Evolutionary conservation across 2,329 filamentous ascomycete species (phyloP), one percentile per base, ranked within the genome.

Genomic region (Kalmusia sp.): DNA sequence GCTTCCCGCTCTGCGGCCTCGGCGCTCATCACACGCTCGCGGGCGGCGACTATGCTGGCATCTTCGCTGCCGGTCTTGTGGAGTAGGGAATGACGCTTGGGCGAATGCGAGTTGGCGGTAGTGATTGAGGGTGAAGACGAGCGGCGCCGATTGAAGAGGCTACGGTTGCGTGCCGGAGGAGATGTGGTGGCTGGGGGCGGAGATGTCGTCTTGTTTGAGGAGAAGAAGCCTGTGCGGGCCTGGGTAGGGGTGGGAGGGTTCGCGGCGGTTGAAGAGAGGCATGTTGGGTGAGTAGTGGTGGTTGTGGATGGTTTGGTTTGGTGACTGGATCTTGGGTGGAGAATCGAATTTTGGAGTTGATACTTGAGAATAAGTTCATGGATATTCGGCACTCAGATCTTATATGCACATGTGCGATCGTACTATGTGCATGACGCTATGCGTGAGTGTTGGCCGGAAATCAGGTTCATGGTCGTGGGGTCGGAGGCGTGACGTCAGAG

Each of bases 1-100:
- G 87, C 88, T 15, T 89, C 85, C 6, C 77, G 73, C 74, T 90
- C 87, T 0, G 87, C 85, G 0, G 75, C 68, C 74, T 90, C 87
- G 24, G 88, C 88, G 39, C 76, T 73, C 61, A 85, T 76, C 17
- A 90, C 82, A 28, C 83, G 81, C 72, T 89, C 83, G 3, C 84
- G 79, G 0, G 87, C 87, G 19, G 82, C 78, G 1, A 82, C 64
- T 65, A 90, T 89, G 58, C 79, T 82, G 0, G 86, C 84, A 71
- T 90, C 87, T 57, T 87, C 79, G 2, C 59, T 58, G 39, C 81
- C 76, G 41, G 74, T 64, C 55, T 76, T 71, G 60, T 73, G 77
- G 59, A 82, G 77, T 52, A 78, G 52, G 7, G 64, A 61, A 49
- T 65, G 67, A 14, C 65, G 65, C 27, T 67, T 70, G 19, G 64